Base-by-base conservation (phyloP, 2,329 filamentous ascomycete species). In the Arachnomyces sp. region DNA sequence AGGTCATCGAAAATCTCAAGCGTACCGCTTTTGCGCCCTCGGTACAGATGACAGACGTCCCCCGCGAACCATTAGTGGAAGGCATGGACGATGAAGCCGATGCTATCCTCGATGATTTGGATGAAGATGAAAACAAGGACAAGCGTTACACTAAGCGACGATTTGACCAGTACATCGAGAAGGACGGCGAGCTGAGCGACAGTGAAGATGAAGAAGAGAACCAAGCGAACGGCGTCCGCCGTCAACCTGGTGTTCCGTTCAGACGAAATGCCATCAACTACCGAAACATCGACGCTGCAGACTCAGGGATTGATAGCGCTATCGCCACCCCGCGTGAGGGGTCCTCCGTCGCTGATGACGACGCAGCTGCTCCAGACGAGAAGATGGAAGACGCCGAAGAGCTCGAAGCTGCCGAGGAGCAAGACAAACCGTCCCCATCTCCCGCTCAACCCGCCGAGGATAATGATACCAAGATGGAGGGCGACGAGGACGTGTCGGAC, bases 101-200 rank as follows among this genome's bases (percentile, higher is more conserved):
- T 54, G 79, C 75, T 14, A 71, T 75, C 28, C 65, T 81, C 31
- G 79, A 82, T 45, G 79, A 83, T 49, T 59, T 85, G 1, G 89
- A 96, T 47, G 85, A 87, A 39, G 89, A 95, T 48, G 77, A 85
- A 51, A 88, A 92, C 58, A 82, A 85, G 51, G 90, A 96, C 56
- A 76, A 76, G 40, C 82, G 90, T 17, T 79, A 82, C 63, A 93
- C 87, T 0, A 77, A 92, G 60, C 81, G 85, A 28, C 77, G 81
- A 47, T 88, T 84, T 71, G 90, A 96, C 48, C 81, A 88, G 60
- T 80, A 76, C 36, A 74, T 87, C 17, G 76, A 80, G 39, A 78
- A 84, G 43, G 78, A 85, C 6, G 84, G 84, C 51, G 90, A 95
- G 57, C 77, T 89, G 32, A 84, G 88, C 43, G 84, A 92, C 32